Base-by-base conservation (phyloP, 2,329 filamentous ascomycete species). In the Cladosporium sp. region DNA sequence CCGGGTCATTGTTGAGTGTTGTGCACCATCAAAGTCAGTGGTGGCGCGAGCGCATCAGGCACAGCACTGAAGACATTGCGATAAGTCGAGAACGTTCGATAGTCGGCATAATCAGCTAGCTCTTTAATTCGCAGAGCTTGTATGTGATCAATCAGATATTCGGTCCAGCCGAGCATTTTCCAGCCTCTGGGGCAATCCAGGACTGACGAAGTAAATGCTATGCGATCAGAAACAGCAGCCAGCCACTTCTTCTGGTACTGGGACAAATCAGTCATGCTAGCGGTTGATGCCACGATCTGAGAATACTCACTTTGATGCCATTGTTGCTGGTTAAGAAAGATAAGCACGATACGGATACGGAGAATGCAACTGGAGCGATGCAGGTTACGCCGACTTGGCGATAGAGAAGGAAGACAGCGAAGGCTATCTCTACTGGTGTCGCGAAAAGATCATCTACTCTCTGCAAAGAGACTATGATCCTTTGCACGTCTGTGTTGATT, bases 111-210 rank as follows among this genome's bases (percentile, higher is more conserved):
- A 9, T 60, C 48, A 20, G 24, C 51, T 6, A 65, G 40, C 36
- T 65, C 63, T 25, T 56, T 34, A 2, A 61, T 44, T 4, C 63
- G 60, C 19, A 65, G 49, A n/a, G 37, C 47, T 37, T 65, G 63
- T 24, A 65, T 64, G n/a, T 15, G 47, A 9, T 60, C 45, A 32
- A 53, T 57, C 42, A 65, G 57, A 47, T 60, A 58, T 4, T 58
- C 54, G 3, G 60, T 60, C 19, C 61, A 47, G 3, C 63, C 63
- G 2, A 64, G 58, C 61, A 65, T 64, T 28, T 64, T 65, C 57
- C 62, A 61, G 4, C 49, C 62, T 34, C 61, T 61, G 1, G 61
- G 60, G 13, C 39, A 60, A 1, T 50, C 57, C 8, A 65, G 49
- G 1, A 65, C 60, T 4, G 61, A 56, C 3, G 63, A 61, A 13